These are phyloP conservation scores for Exophiala mesophila DNA, from an alignment of 2,329 filamentous ascomycete species.

Conservation along the genomic window DNA sequence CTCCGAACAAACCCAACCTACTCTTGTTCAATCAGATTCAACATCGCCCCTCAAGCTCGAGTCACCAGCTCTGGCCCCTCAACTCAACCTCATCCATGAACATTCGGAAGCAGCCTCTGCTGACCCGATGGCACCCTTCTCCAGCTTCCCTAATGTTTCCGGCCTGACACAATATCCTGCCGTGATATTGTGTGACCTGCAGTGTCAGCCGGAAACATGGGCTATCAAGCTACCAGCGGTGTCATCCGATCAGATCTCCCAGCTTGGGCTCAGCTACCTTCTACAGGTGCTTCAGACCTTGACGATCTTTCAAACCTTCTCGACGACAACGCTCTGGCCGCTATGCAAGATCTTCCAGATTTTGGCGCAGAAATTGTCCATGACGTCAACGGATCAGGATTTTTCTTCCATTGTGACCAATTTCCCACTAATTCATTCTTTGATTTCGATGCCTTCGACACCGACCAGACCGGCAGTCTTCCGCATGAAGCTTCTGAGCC, in stretches of 20 bases:
- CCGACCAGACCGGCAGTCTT: slow-evolving; percentile 41
- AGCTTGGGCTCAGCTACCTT: slow-evolving; percentile 35
- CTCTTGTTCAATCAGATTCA: slow-evolving; percentile 30
- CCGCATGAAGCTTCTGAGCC: slow-evolving; percentile 46
- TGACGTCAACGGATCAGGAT: slow-evolving; percentile 56
- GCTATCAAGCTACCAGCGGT: slow-evolving; percentile 44
- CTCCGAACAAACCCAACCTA: slow-evolving; percentile 30
- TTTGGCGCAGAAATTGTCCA: slow-evolving; percentile 70
- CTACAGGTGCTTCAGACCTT: slow-evolving; percentile 61
- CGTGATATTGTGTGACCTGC: slow-evolving; percentile 99
- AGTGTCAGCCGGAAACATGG: slow-evolving; percentile 83
- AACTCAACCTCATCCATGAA: slow-evolving; percentile 23
- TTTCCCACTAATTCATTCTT: slow-evolving; percentile 51
- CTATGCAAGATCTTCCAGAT: slow-evolving; percentile 65
- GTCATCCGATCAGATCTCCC: slow-evolving; percentile 37
- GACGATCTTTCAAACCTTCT: slow-evolving; percentile 58
- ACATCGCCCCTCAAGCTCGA: slow-evolving; percentile 19
- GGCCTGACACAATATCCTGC: slow-evolving; percentile 99
- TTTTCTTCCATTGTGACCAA: slow-evolving; percentile 36
- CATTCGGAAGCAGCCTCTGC: slow-evolving; percentile 38
- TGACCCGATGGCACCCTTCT: slow-evolving; percentile 31
- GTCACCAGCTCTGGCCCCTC: slow-evolving; percentile 23
- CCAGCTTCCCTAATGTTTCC: slow-evolving; percentile 42
- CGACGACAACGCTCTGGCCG: slow-evolving; percentile 62
- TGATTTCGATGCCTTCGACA: slow-evolving; percentile 50